phyloP scores from a whole-genome alignment of 2,329 filamentous ascomycete species.

The Zasmidium cellare region DNA sequence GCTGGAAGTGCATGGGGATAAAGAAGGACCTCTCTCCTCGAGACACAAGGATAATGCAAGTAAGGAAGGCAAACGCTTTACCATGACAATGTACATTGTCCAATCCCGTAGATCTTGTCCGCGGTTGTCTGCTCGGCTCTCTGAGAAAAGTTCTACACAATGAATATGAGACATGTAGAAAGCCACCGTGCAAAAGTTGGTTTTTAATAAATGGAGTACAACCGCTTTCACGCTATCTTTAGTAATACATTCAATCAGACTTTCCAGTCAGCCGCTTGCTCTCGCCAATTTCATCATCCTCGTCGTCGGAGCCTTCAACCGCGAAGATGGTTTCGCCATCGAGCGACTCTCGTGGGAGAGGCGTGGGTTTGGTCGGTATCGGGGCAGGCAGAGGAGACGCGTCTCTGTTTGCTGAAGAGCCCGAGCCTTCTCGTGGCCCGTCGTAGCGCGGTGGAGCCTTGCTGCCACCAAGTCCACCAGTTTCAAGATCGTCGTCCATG shows the following conservation, averaged over 20 bases:
- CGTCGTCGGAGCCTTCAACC: constrained; percentile 78
- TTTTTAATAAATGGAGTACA: neutral
- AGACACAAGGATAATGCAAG: no score
- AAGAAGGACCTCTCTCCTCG: neutral
- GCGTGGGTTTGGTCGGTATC: constrained; percentile 48
- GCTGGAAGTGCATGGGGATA: neutral
- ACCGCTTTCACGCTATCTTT: neutral
- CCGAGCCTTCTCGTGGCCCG: constrained; percentile 24
- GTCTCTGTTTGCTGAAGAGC: constrained; percentile 35
- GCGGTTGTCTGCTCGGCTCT: no score
- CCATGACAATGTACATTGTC: no score
- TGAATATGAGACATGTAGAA: no score
- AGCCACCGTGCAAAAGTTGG: no score
- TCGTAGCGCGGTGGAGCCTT: constrained; percentile 41
- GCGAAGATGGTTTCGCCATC: constrained; percentile 97
- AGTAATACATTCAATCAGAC: constrained; percentile 4
- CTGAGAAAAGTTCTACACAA: no score
- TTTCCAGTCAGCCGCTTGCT: constrained; percentile 51
- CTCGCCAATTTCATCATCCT: constrained; percentile 44
- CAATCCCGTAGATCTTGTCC: no score
- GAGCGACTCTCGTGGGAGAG: constrained; percentile 60
- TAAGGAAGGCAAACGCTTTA: no score
- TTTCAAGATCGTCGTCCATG: constrained; percentile 52
- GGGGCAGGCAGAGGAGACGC: constrained; percentile 55
- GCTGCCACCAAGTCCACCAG: constrained; percentile 35